Evolutionary conservation across 169 alveolate genomes (phyloP), one percentile per base, ranked within the genome.

Genomic region (Eimeria praecox): DNA sequence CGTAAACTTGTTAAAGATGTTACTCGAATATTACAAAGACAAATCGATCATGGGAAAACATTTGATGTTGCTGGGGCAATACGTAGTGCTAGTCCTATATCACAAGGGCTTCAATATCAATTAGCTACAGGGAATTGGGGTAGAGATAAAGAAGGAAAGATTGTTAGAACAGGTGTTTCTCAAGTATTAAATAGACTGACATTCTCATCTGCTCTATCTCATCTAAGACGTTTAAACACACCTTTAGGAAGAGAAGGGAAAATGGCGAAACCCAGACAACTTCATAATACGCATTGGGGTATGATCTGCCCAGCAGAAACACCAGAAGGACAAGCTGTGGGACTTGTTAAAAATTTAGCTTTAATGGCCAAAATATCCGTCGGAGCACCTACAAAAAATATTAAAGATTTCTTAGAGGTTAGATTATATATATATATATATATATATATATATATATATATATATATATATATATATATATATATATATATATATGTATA

Each of bases 241-340:
- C 99, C 99, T 16, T 97, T 99, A 49, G 99, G 99, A 56, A 98
- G 99, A 78, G 99, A 99, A 94, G 99, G 99, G 20, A 99, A 99
- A 97, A 97, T 99, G 95, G 99, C 99, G 54, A 99, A 99, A 96
- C 99, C 99, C 4, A 97, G 99, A 66, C 99, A 99, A 95, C 98
- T 99, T 27, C 99, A 99, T 97, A 99, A 99, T 97, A 99, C 99
- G 54, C 99, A 99, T 95, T 99, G 99, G 99, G 99, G 99, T 30
- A 99, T 99, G 99, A 99, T 99, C 56, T 99, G 99, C 96, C 99
- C 99, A 20, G 99, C 99, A 16, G 99, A 99, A 97, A 99, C 99
- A 35, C 99, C 99, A 4, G 99, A 99, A 97, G 99, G 99, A 22
- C 99, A 99, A 96, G 99, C 99, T 0, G 99, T 99, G 95, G 99